These are phyloP conservation scores for Lyophyllum atratum DNA, from an alignment of 768 basidiomycete genomes.

Conservation along the genomic window DNA sequence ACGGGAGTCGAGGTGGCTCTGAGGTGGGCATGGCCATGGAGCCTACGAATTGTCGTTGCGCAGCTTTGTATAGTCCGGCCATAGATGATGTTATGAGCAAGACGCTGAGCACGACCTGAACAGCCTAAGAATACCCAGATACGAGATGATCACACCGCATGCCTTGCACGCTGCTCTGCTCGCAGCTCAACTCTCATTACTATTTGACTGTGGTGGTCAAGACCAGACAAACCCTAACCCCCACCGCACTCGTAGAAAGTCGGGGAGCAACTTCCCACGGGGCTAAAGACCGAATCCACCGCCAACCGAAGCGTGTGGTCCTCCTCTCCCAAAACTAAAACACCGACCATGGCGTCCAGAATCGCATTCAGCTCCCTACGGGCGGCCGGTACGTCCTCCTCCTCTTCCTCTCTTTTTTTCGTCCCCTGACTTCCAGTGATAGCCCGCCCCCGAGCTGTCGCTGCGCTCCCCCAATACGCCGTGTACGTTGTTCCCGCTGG, in stretches of 20 bases:
- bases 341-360: conserved; percentile 65
- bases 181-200: no score
- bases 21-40: neutral
- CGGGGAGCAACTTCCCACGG: conserved; percentile 42
- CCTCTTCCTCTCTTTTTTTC: no score
- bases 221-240: conserved; percentile 31
- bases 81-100: neutral
- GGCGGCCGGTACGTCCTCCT: conserved; percentile 50
- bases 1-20: neutral
- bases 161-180: no score
- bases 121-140: neutral
- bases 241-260: conserved; percentile 35
- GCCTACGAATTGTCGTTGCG: neutral
- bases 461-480: conserved; percentile 42
- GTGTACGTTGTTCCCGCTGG: conserved; percentile 43
- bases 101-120: neutral
- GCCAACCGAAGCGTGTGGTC: conserved; percentile 28
- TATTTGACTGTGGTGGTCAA: neutral
- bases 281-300: conserved; percentile 25
- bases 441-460: conserved; percentile 61
- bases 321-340: conserved; percentile 25
- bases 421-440: neutral
- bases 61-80: neutral
- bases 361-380: conserved; percentile 67
- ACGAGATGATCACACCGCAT: neutral